These are phyloP conservation scores for Annulohypoxylon maeteangense DNA, from an alignment of 495 filamentous ascomycete species.

Conservation along the genomic window DNA sequence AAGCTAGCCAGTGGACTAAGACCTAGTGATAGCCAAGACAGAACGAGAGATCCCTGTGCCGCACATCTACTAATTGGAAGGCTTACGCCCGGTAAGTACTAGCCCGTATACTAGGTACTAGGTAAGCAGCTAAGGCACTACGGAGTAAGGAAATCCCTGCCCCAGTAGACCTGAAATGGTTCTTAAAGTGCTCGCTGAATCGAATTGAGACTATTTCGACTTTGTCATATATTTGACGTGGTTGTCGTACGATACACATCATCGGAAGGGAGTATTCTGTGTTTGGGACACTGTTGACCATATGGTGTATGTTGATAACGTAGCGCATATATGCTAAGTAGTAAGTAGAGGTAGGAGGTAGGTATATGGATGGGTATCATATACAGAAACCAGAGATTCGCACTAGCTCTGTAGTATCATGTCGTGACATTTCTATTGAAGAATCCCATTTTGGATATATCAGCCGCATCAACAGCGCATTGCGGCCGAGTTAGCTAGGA, in stretches of 20 bases:
- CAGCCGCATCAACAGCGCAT: not conserved
- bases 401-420: not conserved
- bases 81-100: conserved; percentile 23
- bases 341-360: not conserved
- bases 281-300: conserved; percentile 4
- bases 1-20: conserved; percentile 19
- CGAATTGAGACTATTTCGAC: not conserved
- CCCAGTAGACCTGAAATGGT: too few relatives aligned
- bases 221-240: not conserved
- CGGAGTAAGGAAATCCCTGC: not conserved
- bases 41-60: conserved; percentile 21
- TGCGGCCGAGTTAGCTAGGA: not conserved
- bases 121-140: not conserved
- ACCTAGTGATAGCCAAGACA: conserved; percentile 19
- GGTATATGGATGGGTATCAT: not conserved
- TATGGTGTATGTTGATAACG: not conserved
- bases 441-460: not conserved
- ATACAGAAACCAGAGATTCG: not conserved
- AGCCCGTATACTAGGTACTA: too few relatives aligned
- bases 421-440: not conserved
- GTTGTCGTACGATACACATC: conserved; percentile 13
- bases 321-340: not conserved
- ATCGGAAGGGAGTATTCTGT: conserved; percentile 12
- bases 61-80: conserved; percentile 28
- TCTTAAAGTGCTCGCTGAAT: too few relatives aligned